Percentiles rank a stretch among this genome's conserved stretches.
Evolutionary conservation across 208 protist species (phyloP).

Genomic region (Phytomonas francai): DNA sequence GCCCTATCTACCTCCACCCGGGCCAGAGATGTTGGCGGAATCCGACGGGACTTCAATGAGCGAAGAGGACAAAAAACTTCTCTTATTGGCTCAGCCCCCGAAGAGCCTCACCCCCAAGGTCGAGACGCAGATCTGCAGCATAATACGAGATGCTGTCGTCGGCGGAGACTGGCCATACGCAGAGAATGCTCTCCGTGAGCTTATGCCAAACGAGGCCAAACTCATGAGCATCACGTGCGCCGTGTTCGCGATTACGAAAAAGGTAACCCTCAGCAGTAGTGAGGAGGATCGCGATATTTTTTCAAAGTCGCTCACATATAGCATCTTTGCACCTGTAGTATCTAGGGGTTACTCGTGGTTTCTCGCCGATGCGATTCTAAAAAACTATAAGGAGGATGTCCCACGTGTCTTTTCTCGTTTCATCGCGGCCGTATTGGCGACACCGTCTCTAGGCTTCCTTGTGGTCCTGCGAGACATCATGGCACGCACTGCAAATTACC

Average conservation of each 20-base stretch:
- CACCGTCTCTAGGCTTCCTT: constrained; percentile 41
- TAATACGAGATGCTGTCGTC: constrained; percentile 45
- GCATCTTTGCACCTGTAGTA: constrained; percentile 38
- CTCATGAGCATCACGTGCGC: constrained; percentile 47
- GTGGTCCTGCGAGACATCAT: constrained; percentile 59
- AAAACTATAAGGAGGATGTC: constrained; percentile 55
- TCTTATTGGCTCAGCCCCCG: constrained; percentile 58
- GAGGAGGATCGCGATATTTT: constrained; percentile 52
- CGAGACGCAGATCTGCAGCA: constrained; percentile 40
- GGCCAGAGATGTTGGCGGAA: constrained; percentile 10
- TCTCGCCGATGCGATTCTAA: constrained; percentile 55
- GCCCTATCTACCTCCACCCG: constrained; percentile 15
- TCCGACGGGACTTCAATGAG: constrained; percentile 16
- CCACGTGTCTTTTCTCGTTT: constrained; percentile 64
- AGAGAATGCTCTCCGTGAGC: constrained; percentile 22
- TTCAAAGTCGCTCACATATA: constrained; percentile 27
- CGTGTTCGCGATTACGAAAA: constrained; percentile 56
- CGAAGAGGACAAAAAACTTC: constrained; percentile 60
- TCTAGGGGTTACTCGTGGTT: constrained; percentile 71
- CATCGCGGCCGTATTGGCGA: constrained; percentile 25
- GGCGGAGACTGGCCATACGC: constrained; percentile 42
- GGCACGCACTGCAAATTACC: constrained; percentile 73
- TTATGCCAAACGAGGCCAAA: constrained; percentile 33
- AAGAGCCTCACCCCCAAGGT: constrained; percentile 42
- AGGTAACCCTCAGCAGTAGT: constrained; percentile 27